Evolutionary conservation across 345 rosid genomes (phyloP).

Genomic region (Boechera stricta): DNA sequence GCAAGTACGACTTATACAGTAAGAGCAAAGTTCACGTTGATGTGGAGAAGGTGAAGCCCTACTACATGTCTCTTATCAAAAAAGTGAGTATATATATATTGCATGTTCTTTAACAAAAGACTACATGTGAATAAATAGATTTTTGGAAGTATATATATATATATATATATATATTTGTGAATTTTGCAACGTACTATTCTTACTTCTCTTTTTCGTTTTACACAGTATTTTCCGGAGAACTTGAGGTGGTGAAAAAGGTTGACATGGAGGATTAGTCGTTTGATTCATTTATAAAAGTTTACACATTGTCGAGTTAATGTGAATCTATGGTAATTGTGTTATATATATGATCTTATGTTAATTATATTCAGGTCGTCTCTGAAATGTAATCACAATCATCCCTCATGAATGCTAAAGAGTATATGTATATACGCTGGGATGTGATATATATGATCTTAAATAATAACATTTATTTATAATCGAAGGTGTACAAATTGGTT

Average conservation of each 20-base stretch:
- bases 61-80: conserved; percentile 62
- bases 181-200: background rate
- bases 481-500: background rate
- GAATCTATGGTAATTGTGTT: conserved; percentile 11
- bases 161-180: background rate
- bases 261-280: background rate
- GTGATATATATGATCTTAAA: background rate
- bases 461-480: background rate
- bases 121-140: background rate
- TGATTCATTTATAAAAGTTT: conserved; percentile 12
- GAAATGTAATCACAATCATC: conserved; percentile 2
- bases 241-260: conserved; percentile 39
- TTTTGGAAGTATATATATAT: background rate
- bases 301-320: conserved; percentile 23
- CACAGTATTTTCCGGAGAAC: conserved; percentile 44
- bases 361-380: background rate
- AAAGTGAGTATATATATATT: conserved; percentile 47
- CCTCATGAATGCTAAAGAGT: background rate
- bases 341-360: background rate
- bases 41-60: conserved; percentile 66
- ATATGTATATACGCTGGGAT: background rate
- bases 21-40: conserved; percentile 67
- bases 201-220: background rate
- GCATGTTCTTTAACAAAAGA: background rate
- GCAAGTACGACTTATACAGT: conserved; percentile 75